Conservation (phyloP, 495 filamentous ascomycete genomes). For the Penicillium ochrochloron region DNA sequence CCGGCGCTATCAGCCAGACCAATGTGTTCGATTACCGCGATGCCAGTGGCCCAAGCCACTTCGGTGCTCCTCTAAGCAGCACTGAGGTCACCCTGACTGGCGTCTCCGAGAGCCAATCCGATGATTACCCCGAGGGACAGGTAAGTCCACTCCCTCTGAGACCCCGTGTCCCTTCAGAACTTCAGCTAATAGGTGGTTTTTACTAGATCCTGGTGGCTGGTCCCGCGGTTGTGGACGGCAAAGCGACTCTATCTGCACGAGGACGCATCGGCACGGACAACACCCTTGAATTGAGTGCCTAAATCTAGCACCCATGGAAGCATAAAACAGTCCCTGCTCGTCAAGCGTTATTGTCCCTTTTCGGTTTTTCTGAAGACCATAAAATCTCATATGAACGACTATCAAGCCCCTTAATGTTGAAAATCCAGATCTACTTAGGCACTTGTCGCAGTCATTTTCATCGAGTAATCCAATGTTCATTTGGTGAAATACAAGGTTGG, state of each 20-base stretch:
- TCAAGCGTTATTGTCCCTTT: constrained; percentile 1
- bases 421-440: constrained; percentile 7
- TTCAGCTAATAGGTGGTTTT: constrained; percentile 7
- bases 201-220: constrained; percentile 45
- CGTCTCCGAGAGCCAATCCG: constrained; percentile 60
- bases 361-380: constrained; percentile 1
- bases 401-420: background rate
- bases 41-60: constrained; percentile 63
- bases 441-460: constrained; percentile 10
- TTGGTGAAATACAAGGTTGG: constrained; percentile 31
- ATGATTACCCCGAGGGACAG: constrained; percentile 60
- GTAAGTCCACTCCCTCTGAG: constrained; percentile 42
- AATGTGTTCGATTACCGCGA: constrained; percentile 85
- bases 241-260: constrained; percentile 33
- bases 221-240: constrained; percentile 44
- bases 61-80: constrained; percentile 79
- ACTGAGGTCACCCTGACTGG: constrained; percentile 73
- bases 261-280: constrained; percentile 48
- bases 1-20: constrained; percentile 83
- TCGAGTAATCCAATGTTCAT: constrained; percentile 15
- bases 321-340: background rate
- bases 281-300: constrained; percentile 39
- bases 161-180: background rate
- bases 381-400: background rate
- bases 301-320: background rate